These are phyloP conservation scores for Eleusine coracana DNA, from an alignment of 176 grass and related monocot species.

Conservation along the genomic window DNA sequence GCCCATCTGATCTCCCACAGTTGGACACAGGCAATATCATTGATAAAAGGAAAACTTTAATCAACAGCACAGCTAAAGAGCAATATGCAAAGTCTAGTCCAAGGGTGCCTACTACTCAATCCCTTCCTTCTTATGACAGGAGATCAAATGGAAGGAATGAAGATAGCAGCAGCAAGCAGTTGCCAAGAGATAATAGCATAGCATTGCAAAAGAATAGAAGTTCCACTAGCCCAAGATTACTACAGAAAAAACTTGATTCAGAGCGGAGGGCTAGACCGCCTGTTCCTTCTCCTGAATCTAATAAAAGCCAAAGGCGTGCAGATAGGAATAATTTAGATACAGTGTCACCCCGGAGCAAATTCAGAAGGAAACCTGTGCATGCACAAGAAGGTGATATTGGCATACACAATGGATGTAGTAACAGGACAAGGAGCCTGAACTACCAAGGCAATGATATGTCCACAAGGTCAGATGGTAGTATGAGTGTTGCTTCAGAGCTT, in stretches of 20 bases:
- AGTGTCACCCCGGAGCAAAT: slow-evolving; percentile 71
- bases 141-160: slow-evolving; percentile 59
- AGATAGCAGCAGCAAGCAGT: slow-evolving; percentile 54
- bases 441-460: slow-evolving; percentile 62
- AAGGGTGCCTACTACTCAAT: slow-evolving; percentile 45
- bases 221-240: slow-evolving; percentile 78
- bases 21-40: slow-evolving; percentile 46
- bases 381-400: slow-evolving; percentile 61
- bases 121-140: slow-evolving; percentile 47
- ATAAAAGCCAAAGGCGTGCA: slow-evolving; percentile 54
- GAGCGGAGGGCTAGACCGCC: slow-evolving; percentile 61
- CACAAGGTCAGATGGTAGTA: slow-evolving; percentile 61
- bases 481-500: slow-evolving; percentile 55
- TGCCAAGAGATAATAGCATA: slow-evolving; percentile 54
- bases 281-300: slow-evolving; percentile 54
- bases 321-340: slow-evolving; percentile 65
- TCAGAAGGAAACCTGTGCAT: slow-evolving; percentile 67
- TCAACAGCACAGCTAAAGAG: slow-evolving; percentile 38
- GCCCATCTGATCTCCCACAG: slow-evolving; percentile 51
- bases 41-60: slow-evolving; percentile 58
- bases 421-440: slow-evolving; percentile 57
- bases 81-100: slow-evolving; percentile 56
- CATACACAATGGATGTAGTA: slow-evolving; percentile 51
- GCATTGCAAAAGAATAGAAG: slow-evolving; percentile 55
- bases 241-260: slow-evolving; percentile 58